Percentiles rank a stretch among this genome's conserved stretches.
These are phyloP conservation scores for Cinnamomum micranthum DNA, from an alignment of 164 flowering plant species.

Conservation along the genomic window DNA sequence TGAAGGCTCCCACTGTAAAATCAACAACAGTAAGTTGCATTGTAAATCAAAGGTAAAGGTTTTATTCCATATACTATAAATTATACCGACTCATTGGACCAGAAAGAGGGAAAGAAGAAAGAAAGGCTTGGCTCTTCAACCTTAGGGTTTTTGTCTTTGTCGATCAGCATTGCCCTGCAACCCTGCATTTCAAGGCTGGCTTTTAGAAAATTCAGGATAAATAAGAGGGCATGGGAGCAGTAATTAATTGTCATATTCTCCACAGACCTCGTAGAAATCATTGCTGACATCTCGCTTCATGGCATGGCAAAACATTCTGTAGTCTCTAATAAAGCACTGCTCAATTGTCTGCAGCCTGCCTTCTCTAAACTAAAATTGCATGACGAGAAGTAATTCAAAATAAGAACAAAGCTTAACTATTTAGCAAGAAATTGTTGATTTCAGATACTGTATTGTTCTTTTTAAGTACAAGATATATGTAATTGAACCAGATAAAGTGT, in stretches of 20 bases:
- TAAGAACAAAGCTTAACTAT: background rate
- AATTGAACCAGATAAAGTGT: too few species aligned
- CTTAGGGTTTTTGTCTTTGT: conserved; percentile 56
- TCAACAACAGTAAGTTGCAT: background rate
- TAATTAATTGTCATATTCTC: background rate
- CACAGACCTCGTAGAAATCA: conserved; percentile 29
- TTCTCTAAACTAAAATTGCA: conserved; percentile 69
- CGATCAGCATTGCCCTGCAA: conserved; percentile 62
- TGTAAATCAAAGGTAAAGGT: too few species aligned
- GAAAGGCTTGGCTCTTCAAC: conserved; percentile 9
- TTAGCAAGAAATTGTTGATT: background rate
- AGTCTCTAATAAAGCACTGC: conserved; percentile 78
- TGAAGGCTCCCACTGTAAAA: conserved; percentile 84
- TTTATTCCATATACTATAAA: background rate
- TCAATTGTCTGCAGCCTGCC: conserved; percentile 86
- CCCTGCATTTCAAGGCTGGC: conserved; percentile 37
- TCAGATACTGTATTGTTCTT: background rate
- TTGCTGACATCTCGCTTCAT: conserved; percentile 66
- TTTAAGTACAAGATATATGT: too few species aligned
- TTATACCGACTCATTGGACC: background rate
- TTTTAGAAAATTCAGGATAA: background rate
- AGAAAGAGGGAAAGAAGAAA: background rate
- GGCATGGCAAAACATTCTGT: conserved; percentile 75
- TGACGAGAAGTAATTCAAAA: background rate
- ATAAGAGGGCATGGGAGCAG: background rate